These are phyloP conservation scores for Vitis hybrid DNA, from an alignment of 177 flowering plant genomes.

Conservation along the genomic window DNA sequence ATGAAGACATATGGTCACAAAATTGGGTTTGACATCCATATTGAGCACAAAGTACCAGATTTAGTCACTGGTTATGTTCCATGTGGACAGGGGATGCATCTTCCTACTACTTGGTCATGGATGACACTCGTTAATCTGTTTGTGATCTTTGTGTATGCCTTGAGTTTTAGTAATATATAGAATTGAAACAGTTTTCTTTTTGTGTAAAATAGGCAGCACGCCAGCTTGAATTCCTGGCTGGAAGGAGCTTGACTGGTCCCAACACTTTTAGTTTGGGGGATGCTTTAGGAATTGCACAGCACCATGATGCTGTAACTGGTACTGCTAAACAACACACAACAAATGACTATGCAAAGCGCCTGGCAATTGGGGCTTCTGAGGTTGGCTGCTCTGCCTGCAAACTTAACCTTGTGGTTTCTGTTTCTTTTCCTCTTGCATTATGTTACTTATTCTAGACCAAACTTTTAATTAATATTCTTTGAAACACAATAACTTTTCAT, in stretches of 20 bases:
- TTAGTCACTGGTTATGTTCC: no score
- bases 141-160: neutral
- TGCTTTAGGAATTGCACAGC: constrained; percentile 87
- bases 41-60: neutral
- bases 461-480: constrained; percentile 4
- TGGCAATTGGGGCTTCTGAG: constrained; percentile 77
- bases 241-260: constrained; percentile 56
- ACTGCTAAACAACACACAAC: constrained; percentile 90
- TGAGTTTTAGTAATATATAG: neutral
- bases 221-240: constrained; percentile 75
- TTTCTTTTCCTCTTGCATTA: neutral
- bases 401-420: neutral
- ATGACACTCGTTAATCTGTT: neutral
- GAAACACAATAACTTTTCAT: constrained; percentile 6
- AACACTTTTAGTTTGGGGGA: constrained; percentile 67
- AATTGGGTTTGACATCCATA: neutral
- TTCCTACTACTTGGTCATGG: neutral
- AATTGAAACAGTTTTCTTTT: neutral
- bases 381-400: constrained; percentile 26
- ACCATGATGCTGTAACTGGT: constrained; percentile 91
- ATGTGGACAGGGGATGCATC: no score
- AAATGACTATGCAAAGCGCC: constrained; percentile 80
- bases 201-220: constrained; percentile 68
- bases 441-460: neutral
- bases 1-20: neutral